A percentile compares a stretch with the other conserved stretches of the same genome.
Evolutionary conservation across 768 basidiomycete species (phyloP).

Genomic region (Sutorius australiensis): DNA sequence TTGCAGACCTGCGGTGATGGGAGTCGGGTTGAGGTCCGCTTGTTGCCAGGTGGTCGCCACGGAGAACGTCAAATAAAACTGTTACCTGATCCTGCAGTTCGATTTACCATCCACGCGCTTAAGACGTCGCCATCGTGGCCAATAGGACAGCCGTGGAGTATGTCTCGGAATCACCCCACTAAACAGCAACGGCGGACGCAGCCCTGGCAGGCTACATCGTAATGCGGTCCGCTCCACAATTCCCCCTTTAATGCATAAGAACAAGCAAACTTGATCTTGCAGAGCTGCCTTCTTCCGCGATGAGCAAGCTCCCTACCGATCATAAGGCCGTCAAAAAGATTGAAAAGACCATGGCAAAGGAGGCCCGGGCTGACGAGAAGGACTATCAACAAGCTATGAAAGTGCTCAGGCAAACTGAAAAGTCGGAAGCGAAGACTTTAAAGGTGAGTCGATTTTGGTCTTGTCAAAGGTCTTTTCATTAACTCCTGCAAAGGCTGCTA

Average conservation of each 20-base stretch:
- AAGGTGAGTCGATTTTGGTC: constrained; percentile 37
- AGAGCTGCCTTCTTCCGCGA: constrained; percentile 4
- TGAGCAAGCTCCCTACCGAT: constrained; percentile 23
- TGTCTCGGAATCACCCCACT: not conserved
- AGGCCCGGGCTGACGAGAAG: constrained; percentile 50
- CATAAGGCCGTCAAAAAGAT: constrained; percentile 34
- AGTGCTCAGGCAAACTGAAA: constrained; percentile 51
- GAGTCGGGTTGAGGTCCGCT: constrained; percentile 18
- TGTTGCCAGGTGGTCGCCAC: constrained; percentile 13
- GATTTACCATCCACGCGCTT: not conserved
- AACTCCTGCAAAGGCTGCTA: constrained; percentile 32
- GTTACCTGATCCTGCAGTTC: constrained; percentile 7
- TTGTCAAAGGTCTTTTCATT: not conserved
- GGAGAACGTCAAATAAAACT: constrained; percentile 12
- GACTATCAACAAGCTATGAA: constrained; percentile 50
- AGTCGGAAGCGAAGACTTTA: constrained; percentile 46
- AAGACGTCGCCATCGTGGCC: not conserved
- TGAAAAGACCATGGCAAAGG: constrained; percentile 45
- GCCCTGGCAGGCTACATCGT: not conserved
- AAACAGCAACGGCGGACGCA: constrained; percentile 4
- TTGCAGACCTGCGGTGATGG: constrained; percentile 14
- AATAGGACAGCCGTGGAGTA: not conserved
- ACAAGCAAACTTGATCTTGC: not conserved
- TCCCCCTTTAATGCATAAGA: constrained; percentile 9
- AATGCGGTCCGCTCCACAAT: not conserved